phyloP scores from a whole-genome alignment of 257 asterid genomes.

The Datura wrightii region DNA sequence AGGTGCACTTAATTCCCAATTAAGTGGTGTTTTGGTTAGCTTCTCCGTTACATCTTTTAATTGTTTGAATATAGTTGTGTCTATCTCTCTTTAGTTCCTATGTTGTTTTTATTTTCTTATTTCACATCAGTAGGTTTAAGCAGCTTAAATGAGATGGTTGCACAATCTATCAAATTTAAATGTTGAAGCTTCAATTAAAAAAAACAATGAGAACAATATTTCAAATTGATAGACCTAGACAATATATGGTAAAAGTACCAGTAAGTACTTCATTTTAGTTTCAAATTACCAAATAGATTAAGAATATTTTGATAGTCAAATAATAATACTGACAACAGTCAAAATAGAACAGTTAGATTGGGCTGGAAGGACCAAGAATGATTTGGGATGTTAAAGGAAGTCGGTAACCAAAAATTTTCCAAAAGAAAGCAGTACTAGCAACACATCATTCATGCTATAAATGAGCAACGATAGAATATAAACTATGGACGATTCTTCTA shows the following conservation, averaged over 20 bases:
- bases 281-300: not conserved
- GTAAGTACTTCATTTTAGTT: not conserved
- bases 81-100: too few relatives aligned
- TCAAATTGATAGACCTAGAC: not conserved
- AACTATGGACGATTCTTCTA: not conserved
- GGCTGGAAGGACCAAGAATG: not conserved
- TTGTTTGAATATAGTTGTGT: too few relatives aligned
- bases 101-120: too few relatives aligned
- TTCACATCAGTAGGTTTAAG: not conserved
- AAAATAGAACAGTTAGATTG: not conserved
- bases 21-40: too few relatives aligned
- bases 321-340: not conserved
- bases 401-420: not conserved
- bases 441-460: not conserved
- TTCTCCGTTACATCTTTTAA: too few relatives aligned
- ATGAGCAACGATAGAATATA: conserved; percentile 7
- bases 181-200: not conserved
- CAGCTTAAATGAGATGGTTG: not conserved
- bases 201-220: not conserved
- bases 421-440: not conserved
- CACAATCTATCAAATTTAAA: not conserved
- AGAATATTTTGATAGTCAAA: not conserved
- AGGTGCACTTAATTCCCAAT: too few relatives aligned
- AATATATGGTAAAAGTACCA: not conserved
- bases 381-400: not conserved